Evolutionary conservation across 257 asterid genomes (phyloP).

Genomic region (Lycium barbarum): DNA sequence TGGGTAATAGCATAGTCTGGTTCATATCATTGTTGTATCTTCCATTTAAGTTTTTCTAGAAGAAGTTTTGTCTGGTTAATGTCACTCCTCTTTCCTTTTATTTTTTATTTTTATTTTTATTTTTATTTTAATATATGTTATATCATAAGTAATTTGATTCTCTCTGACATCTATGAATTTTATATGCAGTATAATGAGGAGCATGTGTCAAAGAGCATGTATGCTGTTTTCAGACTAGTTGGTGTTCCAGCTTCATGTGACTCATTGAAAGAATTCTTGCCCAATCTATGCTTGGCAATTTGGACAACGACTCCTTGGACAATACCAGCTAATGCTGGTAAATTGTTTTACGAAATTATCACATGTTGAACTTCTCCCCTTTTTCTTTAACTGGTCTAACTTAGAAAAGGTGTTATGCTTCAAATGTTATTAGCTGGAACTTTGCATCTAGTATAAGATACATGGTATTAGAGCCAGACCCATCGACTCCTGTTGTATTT

Average conservation of each 20-base stretch:
- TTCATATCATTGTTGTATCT: conserved; percentile 12
- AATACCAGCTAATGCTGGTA: conserved; percentile 98
- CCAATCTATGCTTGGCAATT: conserved; percentile 80
- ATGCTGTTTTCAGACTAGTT: conserved; percentile 75
- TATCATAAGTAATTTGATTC: conserved; percentile 18
- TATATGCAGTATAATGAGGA: conserved; percentile 93
- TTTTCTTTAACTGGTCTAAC: background rate
- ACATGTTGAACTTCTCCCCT: background rate
- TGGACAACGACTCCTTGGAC: conserved; percentile 99
- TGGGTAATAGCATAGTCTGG: conserved; percentile 7
- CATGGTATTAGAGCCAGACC: background rate
- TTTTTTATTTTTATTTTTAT: too few relatives aligned
- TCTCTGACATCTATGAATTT: conserved; percentile 3
- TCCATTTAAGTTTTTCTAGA: background rate
- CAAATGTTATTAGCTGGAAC: too few relatives aligned
- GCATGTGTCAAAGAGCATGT: conserved; percentile 91
- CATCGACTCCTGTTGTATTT: background rate
- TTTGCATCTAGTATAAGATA: background rate
- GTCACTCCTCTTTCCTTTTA: background rate
- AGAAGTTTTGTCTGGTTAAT: conserved; percentile 8
- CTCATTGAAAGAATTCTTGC: conserved; percentile 65
- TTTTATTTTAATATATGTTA: background rate
- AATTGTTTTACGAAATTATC: conserved; percentile 28
- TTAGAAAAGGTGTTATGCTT: conserved; percentile 19
- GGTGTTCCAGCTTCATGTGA: conserved; percentile 59